These are phyloP conservation scores for Noccaea caerulescens DNA, from an alignment of 345 rosid species.

Conservation along the genomic window DNA sequence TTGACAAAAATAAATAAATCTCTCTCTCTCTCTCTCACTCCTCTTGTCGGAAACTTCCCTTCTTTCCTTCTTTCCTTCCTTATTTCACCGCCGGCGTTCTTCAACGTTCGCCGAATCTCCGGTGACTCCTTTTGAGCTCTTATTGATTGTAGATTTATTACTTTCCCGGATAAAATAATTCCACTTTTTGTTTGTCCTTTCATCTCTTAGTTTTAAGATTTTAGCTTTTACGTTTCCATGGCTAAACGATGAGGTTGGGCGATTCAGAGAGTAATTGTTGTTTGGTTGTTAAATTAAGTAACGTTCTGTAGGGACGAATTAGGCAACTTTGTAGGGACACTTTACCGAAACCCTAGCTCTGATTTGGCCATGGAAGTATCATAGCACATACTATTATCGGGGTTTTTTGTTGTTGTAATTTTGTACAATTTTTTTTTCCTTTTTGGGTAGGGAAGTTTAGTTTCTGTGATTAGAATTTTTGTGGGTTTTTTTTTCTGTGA, in stretches of 20 bases:
- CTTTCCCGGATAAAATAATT: not conserved
- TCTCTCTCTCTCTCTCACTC: constrained; percentile 7
- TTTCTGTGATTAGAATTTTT: not conserved
- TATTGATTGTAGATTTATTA: not conserved
- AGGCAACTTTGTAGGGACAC: constrained; percentile 34
- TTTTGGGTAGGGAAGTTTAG: constrained; percentile 18
- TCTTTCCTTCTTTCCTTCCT: not conserved
- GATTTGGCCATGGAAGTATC: constrained; percentile 49
- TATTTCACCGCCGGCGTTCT: constrained; percentile 25
- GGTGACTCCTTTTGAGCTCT: constrained; percentile 29
- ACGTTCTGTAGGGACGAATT: constrained; percentile 22
- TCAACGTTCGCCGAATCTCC: constrained; percentile 17
- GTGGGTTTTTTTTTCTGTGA: too few species aligned
- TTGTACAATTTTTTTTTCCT: not conserved
- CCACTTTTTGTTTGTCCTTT: not conserved
- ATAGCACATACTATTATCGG: constrained; percentile 40
- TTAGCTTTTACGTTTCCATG: constrained; percentile 35
- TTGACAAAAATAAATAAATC: not conserved
- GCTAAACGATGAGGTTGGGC: constrained; percentile 21
- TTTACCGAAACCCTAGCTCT: constrained; percentile 31
- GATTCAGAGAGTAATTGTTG: constrained; percentile 24
- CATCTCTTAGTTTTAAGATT: constrained; percentile 21
- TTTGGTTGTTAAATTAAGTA: constrained; percentile 19
- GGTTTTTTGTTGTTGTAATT: constrained; percentile 1
- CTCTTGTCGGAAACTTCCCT: constrained; percentile 29